Percentiles rank a stretch among this genome's conserved stretches.
phyloP scores from a whole-genome alignment of 2,329 filamentous ascomycete species.

The Trichoderma atroviride region DNA sequence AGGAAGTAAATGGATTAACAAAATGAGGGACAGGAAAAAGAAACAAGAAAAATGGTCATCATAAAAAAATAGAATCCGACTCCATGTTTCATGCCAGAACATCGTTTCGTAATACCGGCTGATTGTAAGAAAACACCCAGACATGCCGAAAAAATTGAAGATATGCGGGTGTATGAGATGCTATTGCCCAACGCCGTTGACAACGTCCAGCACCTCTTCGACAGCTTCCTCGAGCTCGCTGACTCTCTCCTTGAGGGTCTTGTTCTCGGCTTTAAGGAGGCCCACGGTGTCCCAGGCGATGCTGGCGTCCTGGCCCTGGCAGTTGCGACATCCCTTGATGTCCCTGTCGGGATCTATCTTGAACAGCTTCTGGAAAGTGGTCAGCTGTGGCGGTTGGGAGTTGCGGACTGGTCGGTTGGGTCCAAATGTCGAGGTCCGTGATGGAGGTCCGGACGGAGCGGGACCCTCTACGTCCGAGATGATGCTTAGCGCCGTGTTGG shows the following conservation, averaged over 20 bases:
- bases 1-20: background rate
- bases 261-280: constrained; percentile 64
- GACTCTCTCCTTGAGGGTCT: constrained; percentile 61
- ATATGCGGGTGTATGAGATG: constrained; percentile 7
- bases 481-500: constrained; percentile 46
- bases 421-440: constrained; percentile 35
- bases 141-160: constrained; percentile 17
- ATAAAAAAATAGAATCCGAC: constrained; percentile 13
- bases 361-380: constrained; percentile 47
- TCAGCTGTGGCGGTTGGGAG: constrained; percentile 36
- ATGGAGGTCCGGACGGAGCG: constrained; percentile 27
- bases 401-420: constrained; percentile 42
- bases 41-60: constrained; percentile 6
- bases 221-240: constrained; percentile 61
- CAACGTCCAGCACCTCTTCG: constrained; percentile 61
- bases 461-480: constrained; percentile 38
- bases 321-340: constrained; percentile 55
- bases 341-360: constrained; percentile 40
- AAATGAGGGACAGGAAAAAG: background rate
- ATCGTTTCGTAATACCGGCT: constrained; percentile 22
- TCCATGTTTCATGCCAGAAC: constrained; percentile 17
- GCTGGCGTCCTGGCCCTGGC: constrained; percentile 59
- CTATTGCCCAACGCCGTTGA: constrained; percentile 57
- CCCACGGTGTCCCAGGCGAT: constrained; percentile 68
- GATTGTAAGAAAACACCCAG: constrained; percentile 23